Conservation (phyloP, 2,329 filamentous ascomycete species). For the Cercospora sp. region DNA sequence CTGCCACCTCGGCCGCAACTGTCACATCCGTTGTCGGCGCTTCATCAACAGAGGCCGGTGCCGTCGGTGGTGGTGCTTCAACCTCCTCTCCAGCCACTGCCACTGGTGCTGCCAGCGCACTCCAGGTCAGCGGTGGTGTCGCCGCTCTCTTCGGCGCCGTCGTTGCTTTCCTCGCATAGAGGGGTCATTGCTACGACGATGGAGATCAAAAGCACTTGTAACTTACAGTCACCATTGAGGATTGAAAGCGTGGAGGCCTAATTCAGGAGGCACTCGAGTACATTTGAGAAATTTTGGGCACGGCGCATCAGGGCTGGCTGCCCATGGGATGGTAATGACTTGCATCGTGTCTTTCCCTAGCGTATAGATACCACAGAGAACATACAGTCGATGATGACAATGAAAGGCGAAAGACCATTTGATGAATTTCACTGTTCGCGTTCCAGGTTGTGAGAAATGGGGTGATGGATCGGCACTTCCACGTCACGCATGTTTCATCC, state of each 20-base stretch:
- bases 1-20: slow-evolving; percentile 14
- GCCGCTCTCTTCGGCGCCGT: slow-evolving; percentile 22
- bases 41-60: slow-evolving; percentile 19
- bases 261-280: neutral
- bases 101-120: slow-evolving; percentile 15
- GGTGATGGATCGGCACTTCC: neutral
- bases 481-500: neutral
- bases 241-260: neutral
- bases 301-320: neutral
- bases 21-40: slow-evolving; percentile 12
- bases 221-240: neutral
- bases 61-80: slow-evolving; percentile 15
- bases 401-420: neutral
- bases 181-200: neutral
- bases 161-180: slow-evolving; percentile 26
- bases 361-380: neutral
- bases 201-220: neutral
- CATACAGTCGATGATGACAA: neutral
- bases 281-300: neutral
- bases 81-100: slow-evolving; percentile 15
- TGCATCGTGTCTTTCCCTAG: neutral
- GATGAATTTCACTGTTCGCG: neutral
- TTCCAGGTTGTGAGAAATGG: neutral
- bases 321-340: neutral
- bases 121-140: slow-evolving; percentile 19